Evolutionary conservation across 2,329 filamentous ascomycete genomes (phyloP).

Genomic region (Podosphaera xanthii): DNA sequence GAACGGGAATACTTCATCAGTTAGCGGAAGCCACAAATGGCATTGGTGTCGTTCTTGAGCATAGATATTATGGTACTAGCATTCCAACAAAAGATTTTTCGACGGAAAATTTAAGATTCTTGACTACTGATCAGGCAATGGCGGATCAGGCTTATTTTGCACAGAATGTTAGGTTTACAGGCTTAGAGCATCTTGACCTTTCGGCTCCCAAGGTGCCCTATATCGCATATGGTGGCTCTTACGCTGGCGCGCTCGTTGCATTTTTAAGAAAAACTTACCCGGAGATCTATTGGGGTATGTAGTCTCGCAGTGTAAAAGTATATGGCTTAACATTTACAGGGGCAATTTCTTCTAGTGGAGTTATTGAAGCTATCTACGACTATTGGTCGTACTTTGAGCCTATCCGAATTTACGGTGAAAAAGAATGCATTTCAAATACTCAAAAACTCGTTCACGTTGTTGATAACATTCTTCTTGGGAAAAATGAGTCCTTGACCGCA

Average conservation of each 20-base stretch:
- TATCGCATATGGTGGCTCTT: slow-evolving; percentile 66
- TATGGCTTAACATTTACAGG: slow-evolving; percentile 12
- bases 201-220: slow-evolving; percentile 44
- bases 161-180: slow-evolving; percentile 44
- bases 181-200: slow-evolving; percentile 42
- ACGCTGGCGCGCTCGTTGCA: slow-evolving; percentile 59
- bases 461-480: slow-evolving; percentile 31
- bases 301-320: neutral
- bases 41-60: slow-evolving; percentile 61
- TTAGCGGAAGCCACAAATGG: slow-evolving; percentile 49
- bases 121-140: slow-evolving; percentile 63
- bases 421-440: slow-evolving; percentile 39
- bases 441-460: slow-evolving; percentile 36
- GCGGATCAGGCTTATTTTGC: slow-evolving; percentile 71
- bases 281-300: slow-evolving; percentile 44
- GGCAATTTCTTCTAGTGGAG: slow-evolving; percentile 58
- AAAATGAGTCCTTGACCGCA: slow-evolving; percentile 19
- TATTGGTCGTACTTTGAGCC: slow-evolving; percentile 46
- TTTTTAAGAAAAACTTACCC: slow-evolving; percentile 59
- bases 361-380: slow-evolving; percentile 55
- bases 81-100: slow-evolving; percentile 44
- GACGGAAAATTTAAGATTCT: slow-evolving; percentile 51
- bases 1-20: slow-evolving; percentile 55
- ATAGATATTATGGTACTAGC: slow-evolving; percentile 67
- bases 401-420: slow-evolving; percentile 29